phyloP scores from a whole-genome alignment of 139 green algal genomes.

The Diplosphaera chodatii region DNA sequence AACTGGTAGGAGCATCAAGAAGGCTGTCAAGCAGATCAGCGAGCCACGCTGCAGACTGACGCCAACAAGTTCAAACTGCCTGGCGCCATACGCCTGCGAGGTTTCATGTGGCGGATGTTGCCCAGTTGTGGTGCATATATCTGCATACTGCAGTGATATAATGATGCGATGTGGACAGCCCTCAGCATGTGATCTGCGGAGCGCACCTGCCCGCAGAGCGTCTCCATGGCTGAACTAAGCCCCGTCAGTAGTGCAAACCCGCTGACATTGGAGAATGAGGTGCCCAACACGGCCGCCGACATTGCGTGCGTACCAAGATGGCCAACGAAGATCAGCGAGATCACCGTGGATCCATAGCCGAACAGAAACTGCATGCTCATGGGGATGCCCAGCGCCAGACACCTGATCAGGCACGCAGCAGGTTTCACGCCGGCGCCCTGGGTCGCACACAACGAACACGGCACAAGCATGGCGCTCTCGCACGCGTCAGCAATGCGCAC shows the following conservation, averaged over 20 bases:
- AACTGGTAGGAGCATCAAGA: constrained; percentile 24
- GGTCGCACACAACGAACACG: too few relatives aligned
- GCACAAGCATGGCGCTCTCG: too few relatives aligned
- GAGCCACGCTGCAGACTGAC: constrained; percentile 51
- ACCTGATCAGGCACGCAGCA: neutral
- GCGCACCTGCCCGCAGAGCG: constrained; percentile 56
- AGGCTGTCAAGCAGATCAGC: constrained; percentile 38
- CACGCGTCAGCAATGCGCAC: too few relatives aligned
- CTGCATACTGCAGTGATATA: too few relatives aligned
- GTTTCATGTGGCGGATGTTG: too few relatives aligned
- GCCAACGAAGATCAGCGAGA: constrained; percentile 26
- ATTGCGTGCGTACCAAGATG: constrained; percentile 22
- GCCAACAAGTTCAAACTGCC: constrained; percentile 48
- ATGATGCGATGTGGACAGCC: too few relatives aligned
- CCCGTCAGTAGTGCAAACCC: constrained; percentile 41
- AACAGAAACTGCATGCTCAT: neutral
- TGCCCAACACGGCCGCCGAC: constrained; percentile 37
- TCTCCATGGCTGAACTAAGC: constrained; percentile 55
- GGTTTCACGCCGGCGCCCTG: too few relatives aligned
- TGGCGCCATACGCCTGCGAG: constrained; percentile 38
- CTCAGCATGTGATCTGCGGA: too few relatives aligned
- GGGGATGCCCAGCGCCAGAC: neutral
- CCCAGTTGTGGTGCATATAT: too few relatives aligned
- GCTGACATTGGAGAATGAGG: constrained; percentile 56
- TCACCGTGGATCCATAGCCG: constrained; percentile 6